These are phyloP conservation scores for Stephania cephalantha DNA, from an alignment of 164 flowering plant species.

Conservation along the genomic window DNA sequence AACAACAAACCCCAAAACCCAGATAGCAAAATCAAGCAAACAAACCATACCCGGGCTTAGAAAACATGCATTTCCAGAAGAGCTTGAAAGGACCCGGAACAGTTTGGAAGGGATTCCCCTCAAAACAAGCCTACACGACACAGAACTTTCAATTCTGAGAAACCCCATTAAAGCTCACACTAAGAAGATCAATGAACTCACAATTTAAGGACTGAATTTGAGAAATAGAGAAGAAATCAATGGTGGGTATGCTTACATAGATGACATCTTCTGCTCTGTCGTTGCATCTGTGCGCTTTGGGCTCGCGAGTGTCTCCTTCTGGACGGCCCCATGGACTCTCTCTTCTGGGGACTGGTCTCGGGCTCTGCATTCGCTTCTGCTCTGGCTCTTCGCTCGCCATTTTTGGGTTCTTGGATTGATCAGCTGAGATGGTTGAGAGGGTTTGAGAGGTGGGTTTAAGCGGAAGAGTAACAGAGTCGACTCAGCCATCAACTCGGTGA, in stretches of 20 bases:
- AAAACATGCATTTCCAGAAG: constrained; percentile 89
- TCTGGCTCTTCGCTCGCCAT: constrained; percentile 25
- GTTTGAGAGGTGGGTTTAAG: background rate
- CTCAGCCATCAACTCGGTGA: no score
- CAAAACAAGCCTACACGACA: constrained; percentile 75
- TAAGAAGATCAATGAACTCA: background rate
- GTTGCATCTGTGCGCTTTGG: constrained; percentile 84
- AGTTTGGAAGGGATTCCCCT: constrained; percentile 95
- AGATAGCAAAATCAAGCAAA: background rate
- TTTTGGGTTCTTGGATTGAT: background rate
- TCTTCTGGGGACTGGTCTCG: constrained; percentile 75
- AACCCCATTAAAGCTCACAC: background rate
- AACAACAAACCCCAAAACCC: background rate
- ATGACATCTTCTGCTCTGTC: constrained; percentile 92
- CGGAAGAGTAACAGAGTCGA: no score
- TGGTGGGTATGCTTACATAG: constrained; percentile 35
- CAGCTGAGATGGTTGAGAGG: background rate
- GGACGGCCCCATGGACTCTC: constrained; percentile 92
- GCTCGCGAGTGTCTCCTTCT: constrained; percentile 60
- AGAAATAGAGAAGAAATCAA: background rate
- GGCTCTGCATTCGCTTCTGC: constrained; percentile 4
- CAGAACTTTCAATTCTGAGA: background rate
- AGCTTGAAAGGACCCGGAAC: constrained; percentile 99
- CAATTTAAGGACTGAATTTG: background rate
- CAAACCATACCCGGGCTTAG: constrained; percentile 78